These are phyloP conservation scores for Westerdykella sp. DNA, from an alignment of 2,329 filamentous ascomycete genomes.

Conservation along the genomic window DNA sequence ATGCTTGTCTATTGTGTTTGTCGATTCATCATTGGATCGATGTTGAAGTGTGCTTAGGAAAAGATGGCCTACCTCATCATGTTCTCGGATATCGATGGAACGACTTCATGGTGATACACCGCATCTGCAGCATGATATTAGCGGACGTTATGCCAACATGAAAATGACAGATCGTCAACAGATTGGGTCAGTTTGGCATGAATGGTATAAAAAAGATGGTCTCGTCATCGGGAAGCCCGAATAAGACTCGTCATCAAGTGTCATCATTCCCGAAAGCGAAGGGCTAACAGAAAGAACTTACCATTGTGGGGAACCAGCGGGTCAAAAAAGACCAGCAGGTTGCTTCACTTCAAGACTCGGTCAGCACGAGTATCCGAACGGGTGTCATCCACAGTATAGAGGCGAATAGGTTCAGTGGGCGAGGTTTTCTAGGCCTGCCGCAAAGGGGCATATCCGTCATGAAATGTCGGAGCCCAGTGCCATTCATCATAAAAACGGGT, in stretches of 20 bases:
- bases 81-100: background rate
- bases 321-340: background rate
- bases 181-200: conserved; percentile 50
- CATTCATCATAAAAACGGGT: conserved; percentile 65
- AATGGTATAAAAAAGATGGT: conserved; percentile 62
- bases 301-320: background rate
- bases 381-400: background rate
- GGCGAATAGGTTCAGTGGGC: conserved; percentile 69
- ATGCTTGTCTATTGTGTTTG: conserved; percentile 87
- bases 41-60: background rate
- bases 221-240: conserved; percentile 66
- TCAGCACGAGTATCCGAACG: background rate
- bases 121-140: background rate
- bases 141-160: background rate
- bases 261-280: conserved; percentile 39
- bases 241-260: conserved; percentile 75
- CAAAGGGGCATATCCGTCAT: conserved; percentile 86
- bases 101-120: background rate
- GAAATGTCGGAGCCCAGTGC: conserved; percentile 93
- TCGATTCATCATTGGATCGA: conserved; percentile 69
- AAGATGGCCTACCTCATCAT: background rate
- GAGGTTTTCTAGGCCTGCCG: conserved; percentile 99
- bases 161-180: background rate
- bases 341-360: background rate
- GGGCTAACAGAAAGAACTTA: background rate